Conservation (phyloP, 1,284 basidiomycete species). For the Puccinia polysora region DNA sequence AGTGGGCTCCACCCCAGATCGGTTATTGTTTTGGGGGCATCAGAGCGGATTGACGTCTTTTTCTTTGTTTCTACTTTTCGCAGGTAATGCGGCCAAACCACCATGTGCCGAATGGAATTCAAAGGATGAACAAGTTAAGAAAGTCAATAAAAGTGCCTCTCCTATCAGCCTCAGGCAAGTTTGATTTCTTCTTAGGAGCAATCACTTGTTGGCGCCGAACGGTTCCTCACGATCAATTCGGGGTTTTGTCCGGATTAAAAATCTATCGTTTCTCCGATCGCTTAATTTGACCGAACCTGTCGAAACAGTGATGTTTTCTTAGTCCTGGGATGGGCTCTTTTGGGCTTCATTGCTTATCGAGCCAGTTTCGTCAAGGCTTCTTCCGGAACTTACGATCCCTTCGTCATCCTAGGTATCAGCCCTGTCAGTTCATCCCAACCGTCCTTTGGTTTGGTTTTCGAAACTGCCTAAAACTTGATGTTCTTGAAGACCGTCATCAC, state of each 20-base stretch:
- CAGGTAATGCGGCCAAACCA: conserved; percentile 46
- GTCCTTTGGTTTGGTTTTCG: conserved; percentile 14
- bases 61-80: too few relatives aligned
- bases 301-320: conserved; percentile 58
- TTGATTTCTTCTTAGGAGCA: too few relatives aligned
- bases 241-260: too few relatives aligned
- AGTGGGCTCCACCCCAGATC: too few relatives aligned
- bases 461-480: too few relatives aligned
- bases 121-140: conserved; percentile 51
- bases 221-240: too few relatives aligned
- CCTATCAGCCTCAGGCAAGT: conserved; percentile 23
- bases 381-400: conserved; percentile 75
- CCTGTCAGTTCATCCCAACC: conserved; percentile 56
- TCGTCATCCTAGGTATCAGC: conserved; percentile 81
- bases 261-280: too few relatives aligned
- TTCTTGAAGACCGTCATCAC: too few relatives aligned
- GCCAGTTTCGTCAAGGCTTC: conserved; percentile 62
- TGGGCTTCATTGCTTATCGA: conserved; percentile 66
- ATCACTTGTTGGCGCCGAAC: too few relatives aligned
- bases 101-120: conserved; percentile 70
- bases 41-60: too few relatives aligned
- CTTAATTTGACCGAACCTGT: too few relatives aligned
- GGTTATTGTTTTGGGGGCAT: too few relatives aligned
- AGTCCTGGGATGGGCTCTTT: conserved; percentile 68
- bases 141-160: conserved; percentile 30